Evolutionary conservation across 495 filamentous ascomycete species (phyloP).

Genomic region (Aspergillus saccharolyticus): DNA sequence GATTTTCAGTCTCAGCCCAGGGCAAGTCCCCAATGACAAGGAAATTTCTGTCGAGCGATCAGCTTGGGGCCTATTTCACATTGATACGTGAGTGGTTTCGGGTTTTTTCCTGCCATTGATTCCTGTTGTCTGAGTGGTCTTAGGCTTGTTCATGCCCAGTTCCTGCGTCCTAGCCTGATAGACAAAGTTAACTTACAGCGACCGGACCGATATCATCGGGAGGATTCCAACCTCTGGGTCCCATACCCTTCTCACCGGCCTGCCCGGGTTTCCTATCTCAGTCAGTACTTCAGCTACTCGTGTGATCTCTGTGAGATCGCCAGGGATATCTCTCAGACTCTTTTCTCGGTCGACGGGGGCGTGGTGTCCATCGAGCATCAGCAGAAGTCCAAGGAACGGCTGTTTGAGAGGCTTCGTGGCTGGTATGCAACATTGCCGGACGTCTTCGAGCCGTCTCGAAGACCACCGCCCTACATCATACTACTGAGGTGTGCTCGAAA

Average conservation of each 20-base stretch:
- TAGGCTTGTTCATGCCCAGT: conserved; percentile 40
- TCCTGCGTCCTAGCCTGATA: conserved; percentile 37
- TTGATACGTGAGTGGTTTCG: conserved; percentile 35
- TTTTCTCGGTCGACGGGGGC: conserved; percentile 25
- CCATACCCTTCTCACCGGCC: conserved; percentile 39
- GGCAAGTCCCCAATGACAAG: conserved; percentile 30
- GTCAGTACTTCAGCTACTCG: conserved; percentile 37
- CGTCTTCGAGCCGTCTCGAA: conserved; percentile 20
- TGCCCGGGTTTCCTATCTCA: conserved; percentile 27
- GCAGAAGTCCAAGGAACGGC: conserved; percentile 24
- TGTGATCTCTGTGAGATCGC: conserved; percentile 40
- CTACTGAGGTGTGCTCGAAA: conserved; percentile 29
- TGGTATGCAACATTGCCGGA: conserved; percentile 35
- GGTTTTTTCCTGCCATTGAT: neutral
- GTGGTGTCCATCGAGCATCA: conserved; percentile 9
- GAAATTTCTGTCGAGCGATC: conserved; percentile 31
- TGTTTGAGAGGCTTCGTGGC: conserved; percentile 29
- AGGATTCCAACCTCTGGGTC: conserved; percentile 27
- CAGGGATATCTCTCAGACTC: conserved; percentile 36
- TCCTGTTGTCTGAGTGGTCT: neutral
- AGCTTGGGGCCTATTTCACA: conserved; percentile 43
- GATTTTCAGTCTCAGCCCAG: conserved; percentile 15
- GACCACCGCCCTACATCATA: conserved; percentile 36
- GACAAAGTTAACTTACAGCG: conserved; percentile 32
- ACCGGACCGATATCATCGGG: conserved; percentile 8